phyloP scores from a whole-genome alignment of 2,329 filamentous ascomycete species.

The Penicillium vulpinum region DNA sequence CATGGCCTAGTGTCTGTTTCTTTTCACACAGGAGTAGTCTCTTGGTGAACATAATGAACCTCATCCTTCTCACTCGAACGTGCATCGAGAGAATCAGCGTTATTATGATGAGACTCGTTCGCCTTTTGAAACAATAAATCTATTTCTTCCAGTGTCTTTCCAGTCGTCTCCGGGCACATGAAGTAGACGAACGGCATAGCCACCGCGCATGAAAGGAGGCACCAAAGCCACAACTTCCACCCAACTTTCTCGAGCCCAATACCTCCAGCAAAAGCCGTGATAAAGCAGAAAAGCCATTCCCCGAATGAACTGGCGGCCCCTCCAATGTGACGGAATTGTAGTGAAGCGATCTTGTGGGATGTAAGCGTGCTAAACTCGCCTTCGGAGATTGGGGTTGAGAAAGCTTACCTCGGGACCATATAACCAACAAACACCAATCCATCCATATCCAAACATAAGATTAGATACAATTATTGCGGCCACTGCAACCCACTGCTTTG shows the following conservation, averaged over 20 bases:
- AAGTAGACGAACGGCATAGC: neutral
- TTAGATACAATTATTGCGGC: neutral
- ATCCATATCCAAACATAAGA: neutral
- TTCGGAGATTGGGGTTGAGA: neutral
- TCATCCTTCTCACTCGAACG: neutral
- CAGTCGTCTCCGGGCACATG: neutral
- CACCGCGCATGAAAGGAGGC: conserved; percentile 14
- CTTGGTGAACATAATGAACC: neutral
- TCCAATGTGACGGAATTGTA: conserved; percentile 39
- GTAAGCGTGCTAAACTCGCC: neutral
- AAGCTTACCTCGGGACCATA: conserved; percentile 34
- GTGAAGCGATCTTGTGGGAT: conserved; percentile 33
- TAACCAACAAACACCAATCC: conserved; percentile 11
- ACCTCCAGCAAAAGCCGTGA: conserved; percentile 39
- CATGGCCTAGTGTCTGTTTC: neutral
- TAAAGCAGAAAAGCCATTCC: conserved; percentile 40
- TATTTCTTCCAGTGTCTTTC: neutral
- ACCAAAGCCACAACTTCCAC: conserved; percentile 43
- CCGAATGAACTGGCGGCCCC: conserved; percentile 38
- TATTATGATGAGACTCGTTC: neutral
- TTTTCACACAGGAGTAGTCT: neutral
- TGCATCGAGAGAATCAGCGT: neutral
- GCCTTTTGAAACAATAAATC: neutral
- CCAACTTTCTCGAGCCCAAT: conserved; percentile 37
- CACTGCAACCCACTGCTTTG: neutral